These are phyloP conservation scores for Thoreauomyces humboldtii DNA, from an alignment of 192 early-diverging fungal genomes.

Conservation along the genomic window DNA sequence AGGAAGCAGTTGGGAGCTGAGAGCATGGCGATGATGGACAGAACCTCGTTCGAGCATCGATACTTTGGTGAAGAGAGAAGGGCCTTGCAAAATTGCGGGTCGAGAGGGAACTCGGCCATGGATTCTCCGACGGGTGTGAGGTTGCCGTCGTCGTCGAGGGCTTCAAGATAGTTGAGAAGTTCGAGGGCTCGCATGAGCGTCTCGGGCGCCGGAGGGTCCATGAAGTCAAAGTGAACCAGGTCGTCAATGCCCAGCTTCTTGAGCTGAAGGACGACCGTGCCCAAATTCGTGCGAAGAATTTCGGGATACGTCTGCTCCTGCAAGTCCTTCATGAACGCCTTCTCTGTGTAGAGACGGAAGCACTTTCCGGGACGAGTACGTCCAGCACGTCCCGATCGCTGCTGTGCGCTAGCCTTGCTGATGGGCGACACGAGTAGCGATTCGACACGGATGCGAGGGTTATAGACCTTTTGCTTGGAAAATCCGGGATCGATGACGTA, in stretches of 20 bases:
- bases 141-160: slow-evolving; percentile 92
- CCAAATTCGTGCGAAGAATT: slow-evolving; percentile 95
- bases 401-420: slow-evolving; percentile 91
- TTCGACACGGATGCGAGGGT: slow-evolving; percentile 92
- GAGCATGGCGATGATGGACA: slow-evolving; percentile 93
- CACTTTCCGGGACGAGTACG: slow-evolving; percentile 97
- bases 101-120: slow-evolving; percentile 97
- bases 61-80: slow-evolving; percentile 82
- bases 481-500: slow-evolving; percentile 98
- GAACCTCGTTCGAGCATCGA: slow-evolving; percentile 88
- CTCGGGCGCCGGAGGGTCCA: slow-evolving; percentile 99
- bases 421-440: slow-evolving; percentile 93
- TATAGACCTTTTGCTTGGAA: slow-evolving; percentile 99
- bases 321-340: slow-evolving; percentile 88
- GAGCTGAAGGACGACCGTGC: slow-evolving; percentile 93
- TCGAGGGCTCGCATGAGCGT: slow-evolving; percentile 98
- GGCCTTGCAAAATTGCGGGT: slow-evolving; percentile 94
- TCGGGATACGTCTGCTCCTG: slow-evolving; percentile 98
- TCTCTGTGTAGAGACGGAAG: slow-evolving; percentile 97
- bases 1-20: slow-evolving; percentile 86
- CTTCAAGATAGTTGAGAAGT: slow-evolving; percentile 90
- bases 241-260: slow-evolving; percentile 97
- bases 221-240: slow-evolving; percentile 98
- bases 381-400: slow-evolving; percentile 98
- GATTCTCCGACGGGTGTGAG: slow-evolving; percentile 76